These are phyloP conservation scores for Arctium minus DNA, from an alignment of 129 eudicot genomes.

Conservation along the genomic window DNA sequence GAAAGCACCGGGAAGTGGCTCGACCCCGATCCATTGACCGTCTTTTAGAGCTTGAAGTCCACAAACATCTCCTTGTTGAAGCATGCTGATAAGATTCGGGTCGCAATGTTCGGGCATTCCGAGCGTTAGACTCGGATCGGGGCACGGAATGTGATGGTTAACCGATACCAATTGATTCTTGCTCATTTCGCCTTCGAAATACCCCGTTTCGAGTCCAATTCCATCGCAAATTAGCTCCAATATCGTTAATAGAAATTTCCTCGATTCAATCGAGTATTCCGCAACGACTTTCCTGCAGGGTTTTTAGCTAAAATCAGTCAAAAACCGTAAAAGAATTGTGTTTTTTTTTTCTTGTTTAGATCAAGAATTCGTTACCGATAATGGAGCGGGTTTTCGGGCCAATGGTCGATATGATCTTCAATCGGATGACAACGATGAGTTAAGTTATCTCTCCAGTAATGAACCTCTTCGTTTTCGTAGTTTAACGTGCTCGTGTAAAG, in stretches of 20 bases:
- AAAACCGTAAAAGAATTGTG: background rate
- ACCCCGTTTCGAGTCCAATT: constrained; percentile 46
- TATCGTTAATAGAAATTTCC: constrained; percentile 38
- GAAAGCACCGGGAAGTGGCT: constrained; percentile 53
- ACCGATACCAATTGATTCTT: constrained; percentile 45
- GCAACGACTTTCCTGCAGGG: constrained; percentile 47
- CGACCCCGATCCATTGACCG: constrained; percentile 58
- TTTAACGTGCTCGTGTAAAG: constrained; percentile 56
- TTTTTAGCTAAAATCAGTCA: background rate
- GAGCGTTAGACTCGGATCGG: constrained; percentile 63
- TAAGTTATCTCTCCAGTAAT: constrained; percentile 81
- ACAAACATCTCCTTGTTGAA: constrained; percentile 48
- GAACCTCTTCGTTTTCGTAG: constrained; percentile 59
- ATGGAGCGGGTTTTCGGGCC: constrained; percentile 53
- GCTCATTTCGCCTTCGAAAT: constrained; percentile 43
- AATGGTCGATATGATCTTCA: constrained; percentile 41
- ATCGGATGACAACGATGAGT: constrained; percentile 67
- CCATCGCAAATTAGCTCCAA: constrained; percentile 58
- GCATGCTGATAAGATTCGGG: constrained; percentile 66
- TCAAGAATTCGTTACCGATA: constrained; percentile 37
- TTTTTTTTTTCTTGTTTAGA: background rate
- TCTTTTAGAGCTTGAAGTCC: constrained; percentile 66
- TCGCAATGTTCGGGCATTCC: constrained; percentile 76
- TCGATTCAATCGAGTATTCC: constrained; percentile 38
- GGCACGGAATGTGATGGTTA: constrained; percentile 70